Evolutionary conservation across 2,329 filamentous ascomycete genomes (phyloP), one percentile per base, ranked within the genome.

Genomic region (Fusarium cyanostomum): DNA sequence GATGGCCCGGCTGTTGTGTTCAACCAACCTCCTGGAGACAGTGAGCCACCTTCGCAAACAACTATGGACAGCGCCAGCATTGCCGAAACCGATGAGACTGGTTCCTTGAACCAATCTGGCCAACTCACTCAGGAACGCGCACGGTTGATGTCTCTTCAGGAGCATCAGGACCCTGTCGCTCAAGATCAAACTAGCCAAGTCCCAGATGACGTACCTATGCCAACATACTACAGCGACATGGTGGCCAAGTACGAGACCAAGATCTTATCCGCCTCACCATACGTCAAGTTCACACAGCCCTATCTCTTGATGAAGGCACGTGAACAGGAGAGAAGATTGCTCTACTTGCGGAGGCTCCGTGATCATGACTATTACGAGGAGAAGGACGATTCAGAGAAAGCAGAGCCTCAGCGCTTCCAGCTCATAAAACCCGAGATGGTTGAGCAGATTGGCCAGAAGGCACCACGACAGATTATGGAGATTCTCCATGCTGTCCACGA

Each of bases 391-490:
- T 80, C 84, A 10, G 89, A 92, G 62, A 89, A 90, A 64, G 72
- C 79, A 7, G 87, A 85, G 41, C 83, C 85, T 1, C 88, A 91
- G 54, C 89, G 88, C 30, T 99, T 99, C 67, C 89, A 96, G 68
- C 84, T 99, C 9, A 96, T 99, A 62, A 92, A 91, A 60, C 94
- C 95, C 1, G 92, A 97, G 68, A 98, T 98, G 94, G 91, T 99
- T 0, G 92, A 96, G 69, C 86, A 90, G 56, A 88, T 92, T 41
- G 88, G 92, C 1, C 89, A 92, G 50, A 89, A 89, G 68, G 91
- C 92, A 4, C 92, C 94, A 0, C 87, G 88, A 39, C 92, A 96
- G 72, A 92, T 97, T 28, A 93, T 94, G 79, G 94, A 98, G 70
- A 92, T 98, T 44, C 80, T 99, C 7, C 93, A 95, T 73, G 95